phyloP scores from a whole-genome alignment of 306 rosid genomes.

The Glycine latifolia region DNA sequence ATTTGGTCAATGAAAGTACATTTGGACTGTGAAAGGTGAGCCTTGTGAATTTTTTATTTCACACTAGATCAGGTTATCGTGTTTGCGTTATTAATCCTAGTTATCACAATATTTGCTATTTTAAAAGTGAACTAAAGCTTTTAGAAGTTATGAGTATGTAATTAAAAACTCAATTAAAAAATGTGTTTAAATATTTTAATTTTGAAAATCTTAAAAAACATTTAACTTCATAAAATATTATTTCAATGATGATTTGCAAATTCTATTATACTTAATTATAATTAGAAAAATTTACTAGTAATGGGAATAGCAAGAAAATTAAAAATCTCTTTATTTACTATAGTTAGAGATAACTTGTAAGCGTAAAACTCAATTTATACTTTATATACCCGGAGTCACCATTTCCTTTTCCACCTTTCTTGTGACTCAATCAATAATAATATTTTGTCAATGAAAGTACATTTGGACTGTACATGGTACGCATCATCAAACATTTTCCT shows the following conservation, averaged over 20 bases:
- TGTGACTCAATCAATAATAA: background rate
- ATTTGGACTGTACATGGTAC: background rate
- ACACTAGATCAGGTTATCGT: background rate
- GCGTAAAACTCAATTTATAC: no score
- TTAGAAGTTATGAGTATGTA: no score
- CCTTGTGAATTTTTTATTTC: background rate
- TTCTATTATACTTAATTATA: background rate
- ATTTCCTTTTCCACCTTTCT: background rate
- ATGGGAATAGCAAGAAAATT: no score
- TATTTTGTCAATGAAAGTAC: background rate
- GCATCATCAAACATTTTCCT: background rate
- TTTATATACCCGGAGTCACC: no score
- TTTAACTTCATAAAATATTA: background rate
- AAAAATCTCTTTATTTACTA: no score
- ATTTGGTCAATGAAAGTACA: background rate
- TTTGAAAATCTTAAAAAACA: background rate
- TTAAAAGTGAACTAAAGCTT: no score
- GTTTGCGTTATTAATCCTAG: background rate
- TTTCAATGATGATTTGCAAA: background rate
- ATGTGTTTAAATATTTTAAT: background rate
- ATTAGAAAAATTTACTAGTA: no score
- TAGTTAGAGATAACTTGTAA: no score
- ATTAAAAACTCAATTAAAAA: background rate
- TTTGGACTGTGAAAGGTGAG: background rate
- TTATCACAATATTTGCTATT: background rate